phyloP scores from a whole-genome alignment of 768 basidiomycete species.

The Mycena metata region DNA sequence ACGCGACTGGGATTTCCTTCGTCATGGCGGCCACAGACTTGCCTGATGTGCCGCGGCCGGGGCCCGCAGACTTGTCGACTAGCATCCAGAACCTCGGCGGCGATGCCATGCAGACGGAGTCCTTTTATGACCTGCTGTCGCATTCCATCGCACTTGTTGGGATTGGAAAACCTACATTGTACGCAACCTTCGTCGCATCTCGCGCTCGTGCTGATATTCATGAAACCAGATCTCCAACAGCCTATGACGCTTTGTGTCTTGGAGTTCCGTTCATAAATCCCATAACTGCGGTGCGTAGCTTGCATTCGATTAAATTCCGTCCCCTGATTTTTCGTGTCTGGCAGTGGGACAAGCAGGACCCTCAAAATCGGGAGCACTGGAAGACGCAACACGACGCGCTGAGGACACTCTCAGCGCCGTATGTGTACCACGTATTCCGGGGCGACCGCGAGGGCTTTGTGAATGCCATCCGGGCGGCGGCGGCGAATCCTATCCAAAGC shows the following conservation, averaged over 20 bases:
- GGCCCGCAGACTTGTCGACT: background rate
- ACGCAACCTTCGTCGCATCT: background rate
- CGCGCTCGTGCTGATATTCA: too few species aligned
- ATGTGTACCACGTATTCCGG: slow-evolving; percentile 51
- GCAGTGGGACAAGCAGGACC: slow-evolving; percentile 47
- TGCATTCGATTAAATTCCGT: too few species aligned
- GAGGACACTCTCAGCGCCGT: slow-evolving; percentile 48
- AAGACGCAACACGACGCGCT: slow-evolving; percentile 49
- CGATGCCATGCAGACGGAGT: background rate
- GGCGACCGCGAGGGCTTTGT: slow-evolving; percentile 47
- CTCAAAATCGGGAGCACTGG: slow-evolving; percentile 47
- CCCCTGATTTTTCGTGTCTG: background rate
- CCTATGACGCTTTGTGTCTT: too few species aligned
- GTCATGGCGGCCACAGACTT: background rate
- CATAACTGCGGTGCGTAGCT: too few species aligned
- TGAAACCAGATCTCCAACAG: too few species aligned
- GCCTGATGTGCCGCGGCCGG: background rate
- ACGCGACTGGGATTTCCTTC: slow-evolving; percentile 9
- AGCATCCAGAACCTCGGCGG: slow-evolving; percentile 13
- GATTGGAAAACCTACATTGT: slow-evolving; percentile 13
- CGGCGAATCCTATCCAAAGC: slow-evolving; percentile 48
- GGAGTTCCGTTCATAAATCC: too few species aligned
- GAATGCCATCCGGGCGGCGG: slow-evolving; percentile 45
- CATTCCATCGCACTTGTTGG: slow-evolving; percentile 15
- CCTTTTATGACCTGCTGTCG: slow-evolving; percentile 21